Base-by-base conservation (phyloP, 2,329 filamentous ascomycete genomes). In the Sarocladium kiliense region DNA sequence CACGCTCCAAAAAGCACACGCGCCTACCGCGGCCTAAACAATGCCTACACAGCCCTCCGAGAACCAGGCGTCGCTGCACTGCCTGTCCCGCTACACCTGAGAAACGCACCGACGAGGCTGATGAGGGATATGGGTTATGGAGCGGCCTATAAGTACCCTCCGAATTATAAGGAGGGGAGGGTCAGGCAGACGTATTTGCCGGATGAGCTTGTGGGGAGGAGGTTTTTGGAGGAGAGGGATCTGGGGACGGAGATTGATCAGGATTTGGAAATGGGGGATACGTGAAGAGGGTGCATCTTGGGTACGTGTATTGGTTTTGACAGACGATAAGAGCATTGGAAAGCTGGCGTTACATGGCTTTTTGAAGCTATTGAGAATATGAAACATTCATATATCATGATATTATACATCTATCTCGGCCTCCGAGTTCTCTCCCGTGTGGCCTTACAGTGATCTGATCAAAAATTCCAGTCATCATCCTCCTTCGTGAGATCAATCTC, bases 61-160 rank as follows among this genome's bases (percentile, higher is more conserved):
- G 91, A 97, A 66, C 92, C 92, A 0, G 93, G 92, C 1, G 78
- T 95, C 2, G 92, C 91, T 0, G 82, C 82, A 1, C 67, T 97
- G 53, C 89, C 91, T 0, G 86, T 99, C 21, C 94, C 94, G 2
- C 71, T 94, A 37, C 94, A 97, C 68, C 71, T 99, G 57, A 78
- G 94, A 57, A 97, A 97, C 69, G 94, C 94, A 9, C 93, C 94
- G 0, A 97, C 94, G 1, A 81, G 86, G 61, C 68, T 97, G 60
- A 96, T 99, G 93, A 89, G 92, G 64, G 93, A 97, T 62, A 74
- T 97, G 61, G 93, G 91, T 0, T 96, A 91, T 65, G 92, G 92
- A 0, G 86, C 85, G 51, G 89, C 91, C 67, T 99, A 99, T 71
- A 97, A 97, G 71, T 97, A 99, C 66, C 96, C 96, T 62, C 94